phyloP scores from a whole-genome alignment of 768 basidiomycete species.

The Ephemerocybe angulata region DNA sequence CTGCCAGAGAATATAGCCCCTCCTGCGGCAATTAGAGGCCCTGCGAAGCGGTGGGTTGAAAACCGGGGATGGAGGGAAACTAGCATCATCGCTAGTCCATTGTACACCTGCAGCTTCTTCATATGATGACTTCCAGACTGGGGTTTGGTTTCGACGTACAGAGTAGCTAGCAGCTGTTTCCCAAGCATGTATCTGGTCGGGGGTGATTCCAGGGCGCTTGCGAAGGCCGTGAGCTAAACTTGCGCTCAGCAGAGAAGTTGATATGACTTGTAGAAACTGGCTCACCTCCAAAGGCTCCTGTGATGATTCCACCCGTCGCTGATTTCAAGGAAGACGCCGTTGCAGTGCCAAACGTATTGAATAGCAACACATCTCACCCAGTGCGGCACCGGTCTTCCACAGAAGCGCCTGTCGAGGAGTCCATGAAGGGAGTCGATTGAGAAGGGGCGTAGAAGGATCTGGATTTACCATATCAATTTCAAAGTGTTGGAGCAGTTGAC shows the following conservation, averaged over 20 bases:
- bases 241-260: not conserved
- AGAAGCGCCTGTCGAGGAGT: conserved; percentile 23
- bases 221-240: conserved; percentile 52
- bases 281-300: conserved; percentile 62
- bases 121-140: not conserved
- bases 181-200: conserved; percentile 57
- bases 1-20: conserved; percentile 59
- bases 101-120: conserved; percentile 46
- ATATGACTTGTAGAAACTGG: not conserved
- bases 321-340: not conserved
- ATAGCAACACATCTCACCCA: conserved; percentile 28
- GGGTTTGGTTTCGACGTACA: conserved; percentile 39
- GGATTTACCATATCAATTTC: conserved; percentile 17
- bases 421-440: conserved; percentile 14
- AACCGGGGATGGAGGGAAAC: conserved; percentile 64
- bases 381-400: conserved; percentile 42
- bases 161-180: conserved; percentile 60
- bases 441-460: conserved; percentile 26
- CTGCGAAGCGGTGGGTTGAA: conserved; percentile 57
- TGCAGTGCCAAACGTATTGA: not conserved
- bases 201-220: conserved; percentile 41
- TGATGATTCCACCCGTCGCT: conserved; percentile 49
- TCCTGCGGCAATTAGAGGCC: conserved; percentile 60
- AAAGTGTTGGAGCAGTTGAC: not conserved
- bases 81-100: conserved; percentile 62